Base-by-base conservation (phyloP, 768 basidiomycete species). In the Daedaleopsis nitida region DNA sequence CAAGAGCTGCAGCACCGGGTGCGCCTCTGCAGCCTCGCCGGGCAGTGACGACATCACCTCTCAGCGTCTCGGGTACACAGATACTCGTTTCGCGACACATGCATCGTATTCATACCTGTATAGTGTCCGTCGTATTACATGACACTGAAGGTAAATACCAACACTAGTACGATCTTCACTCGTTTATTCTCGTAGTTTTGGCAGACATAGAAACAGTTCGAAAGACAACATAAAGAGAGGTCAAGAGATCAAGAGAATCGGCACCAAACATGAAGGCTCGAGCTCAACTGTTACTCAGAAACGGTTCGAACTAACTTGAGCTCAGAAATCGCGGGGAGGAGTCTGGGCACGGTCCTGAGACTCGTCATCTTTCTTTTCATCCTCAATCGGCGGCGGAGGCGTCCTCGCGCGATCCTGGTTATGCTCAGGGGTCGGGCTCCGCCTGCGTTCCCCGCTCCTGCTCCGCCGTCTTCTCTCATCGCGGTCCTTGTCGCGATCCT, bases 321-420 rank as follows among this genome's bases (percentile, higher is more conserved):
- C 58, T 65, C 50, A 67, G 47, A 55, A 58, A 35, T 86, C 85
- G 63, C 84, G 86, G 35, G 84, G 84, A 39, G 86, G 86, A 9
- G 85, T 86, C 65, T 80, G 81, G 54, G 81, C 82, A 70, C 78
- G 74, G 54, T 86, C 62, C 35, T 48, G 62, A 57, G 39, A 56
- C 57, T 63, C 57, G 44, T 53, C 81, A 17, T 80, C 79, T 63
- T 79, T 75, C 63, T 79, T 79, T 49, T 63, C 67, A 12, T 80
- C 77, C 57, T 78, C 77, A 58, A 68, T 67, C 6, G 79, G 78
- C 53, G 84, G 81, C n/a, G 27, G 27, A 3, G 82, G 86, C 49
- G 86, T 84, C 72, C 80, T 79, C 24, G 82, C 81, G 59, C 77
- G 76, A 52, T 84, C 84, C 7, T 82, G 78, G 51, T 69, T 72